Evolutionary conservation across 2,329 filamentous ascomycete genomes (phyloP), one percentile per base, ranked within the genome.

Genomic region (Verticillium isaacii): DNA sequence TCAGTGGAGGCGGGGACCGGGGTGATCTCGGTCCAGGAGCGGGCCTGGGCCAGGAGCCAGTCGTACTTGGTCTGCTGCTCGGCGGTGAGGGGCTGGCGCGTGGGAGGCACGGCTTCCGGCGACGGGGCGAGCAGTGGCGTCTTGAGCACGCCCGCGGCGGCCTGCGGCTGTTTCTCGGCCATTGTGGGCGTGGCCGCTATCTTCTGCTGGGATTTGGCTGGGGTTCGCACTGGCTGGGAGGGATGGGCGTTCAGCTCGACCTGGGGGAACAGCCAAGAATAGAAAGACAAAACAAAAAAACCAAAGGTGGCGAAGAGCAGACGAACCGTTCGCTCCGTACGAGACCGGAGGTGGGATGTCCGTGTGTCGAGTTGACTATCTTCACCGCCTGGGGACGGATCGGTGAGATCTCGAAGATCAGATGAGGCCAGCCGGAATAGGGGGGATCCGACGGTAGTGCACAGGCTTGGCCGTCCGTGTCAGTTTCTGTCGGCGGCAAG

Each of bases 21-120:
- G 50, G 85, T 85, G 32, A 96, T 77, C 11, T 87, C 86, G 14
- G 84, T 86, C 90, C 93, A 96, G 68, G 79, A 78, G 66, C 85
- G 88, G 55, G 88, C 92, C 60, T 85, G 83, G 56, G 85, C 81
- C 56, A 98, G 85, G 58, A 98, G 82, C 66, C 86, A 80, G 54
- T 89, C 85, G 78, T 97, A 98, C 78, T 97, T 97, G 67, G 82
- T 74, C 72, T 91, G 78, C 77, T 98, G 91, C 39, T 96, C 92
- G 11, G 84, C 71, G 12, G 88, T 93, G 68, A 97, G 84, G 62
- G 82, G 74, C 6, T 85, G 75, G 11, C 82, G 80, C 6, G 85
- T 72, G 14, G 78, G 72, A 2, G 90, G 86, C 62, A 83, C 85
- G 72, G 84, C 83, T 39, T 78, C 77, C 2, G 88, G 76, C 2